These are phyloP conservation scores for Actinomortierella ambigua DNA, from an alignment of 371 early-diverging fungal genomes.

Conservation along the genomic window DNA sequence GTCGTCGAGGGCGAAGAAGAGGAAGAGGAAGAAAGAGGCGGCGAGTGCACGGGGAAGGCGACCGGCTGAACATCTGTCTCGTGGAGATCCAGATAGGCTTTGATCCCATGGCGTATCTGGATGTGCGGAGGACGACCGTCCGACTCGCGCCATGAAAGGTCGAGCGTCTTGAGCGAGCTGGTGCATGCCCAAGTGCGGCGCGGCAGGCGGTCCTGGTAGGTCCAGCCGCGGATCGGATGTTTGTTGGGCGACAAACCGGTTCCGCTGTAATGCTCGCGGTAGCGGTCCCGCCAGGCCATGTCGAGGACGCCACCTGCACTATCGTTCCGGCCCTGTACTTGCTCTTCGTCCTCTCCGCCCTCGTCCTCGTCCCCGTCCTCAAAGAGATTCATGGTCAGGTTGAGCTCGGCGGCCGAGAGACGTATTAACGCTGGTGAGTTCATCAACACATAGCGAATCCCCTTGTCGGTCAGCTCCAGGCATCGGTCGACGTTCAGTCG, in stretches of 20 bases:
- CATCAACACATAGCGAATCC: conserved; percentile 31
- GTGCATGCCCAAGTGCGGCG: conserved; percentile 8
- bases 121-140: conserved; percentile 5
- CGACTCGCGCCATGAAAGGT: conserved; percentile 7
- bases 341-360: no score
- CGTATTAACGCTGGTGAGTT: conserved; percentile 7
- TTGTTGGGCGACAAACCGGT: no score
- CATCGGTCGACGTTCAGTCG: conserved; percentile 18
- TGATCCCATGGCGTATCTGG: no score
- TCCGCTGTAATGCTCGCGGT: no score
- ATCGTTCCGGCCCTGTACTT: no score
- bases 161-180: conserved; percentile 6
- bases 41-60: no score
- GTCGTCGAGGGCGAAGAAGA: not conserved
- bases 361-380: conserved; percentile 11
- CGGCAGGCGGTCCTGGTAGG: not conserved
- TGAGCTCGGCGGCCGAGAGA: conserved; percentile 19
- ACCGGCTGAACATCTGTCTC: no score
- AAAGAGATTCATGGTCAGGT: conserved; percentile 23
- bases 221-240: no score
- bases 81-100: no score
- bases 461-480: conserved; percentile 8
- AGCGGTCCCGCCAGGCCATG: no score
- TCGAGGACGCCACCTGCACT: no score
- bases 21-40: no score